Percentiles rank a stretch among this genome's conserved stretches.
phyloP scores from a whole-genome alignment of 208 protist genomes.

The Acanthamoeba culbertsoni region DNA sequence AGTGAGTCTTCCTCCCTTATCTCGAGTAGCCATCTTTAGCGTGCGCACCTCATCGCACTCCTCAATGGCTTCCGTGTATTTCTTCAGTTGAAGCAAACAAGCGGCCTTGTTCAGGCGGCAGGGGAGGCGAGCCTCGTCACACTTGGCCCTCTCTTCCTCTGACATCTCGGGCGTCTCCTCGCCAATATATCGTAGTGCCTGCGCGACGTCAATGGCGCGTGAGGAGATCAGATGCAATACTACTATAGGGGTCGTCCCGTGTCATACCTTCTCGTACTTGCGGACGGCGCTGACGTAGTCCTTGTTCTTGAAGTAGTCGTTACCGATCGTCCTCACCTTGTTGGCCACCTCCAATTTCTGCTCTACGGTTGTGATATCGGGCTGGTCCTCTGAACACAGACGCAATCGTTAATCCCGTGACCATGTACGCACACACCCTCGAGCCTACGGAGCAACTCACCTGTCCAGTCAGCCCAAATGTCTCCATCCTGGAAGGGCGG shows the following conservation, averaged over 20 bases:
- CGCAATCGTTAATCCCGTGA: no score
- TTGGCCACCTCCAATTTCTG: conserved; percentile 62
- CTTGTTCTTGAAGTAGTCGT: conserved; percentile 62
- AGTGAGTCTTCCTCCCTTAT: no score
- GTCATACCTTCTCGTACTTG: conserved; percentile 69
- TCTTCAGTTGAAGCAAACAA: neutral
- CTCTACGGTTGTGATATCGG: neutral
- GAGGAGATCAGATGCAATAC: no score
- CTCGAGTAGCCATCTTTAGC: no score
- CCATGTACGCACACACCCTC: no score
- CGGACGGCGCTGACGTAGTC: conserved; percentile 44
- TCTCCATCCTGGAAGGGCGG: neutral
- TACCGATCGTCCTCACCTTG: conserved; percentile 62
- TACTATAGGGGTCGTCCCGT: no score
- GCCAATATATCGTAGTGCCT: neutral
- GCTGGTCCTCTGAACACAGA: conserved; percentile 32
- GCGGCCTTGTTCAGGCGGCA: conserved; percentile 30
- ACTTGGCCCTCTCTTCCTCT: neutral
- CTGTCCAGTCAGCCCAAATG: neutral
- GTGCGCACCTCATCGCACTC: neutral
- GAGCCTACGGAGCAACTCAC: neutral
- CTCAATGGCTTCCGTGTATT: neutral
- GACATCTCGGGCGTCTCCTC: neutral
- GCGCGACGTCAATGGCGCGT: no score
- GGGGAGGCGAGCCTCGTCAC: neutral